These are phyloP conservation scores for Hamigera avellanea DNA, from an alignment of 495 filamentous ascomycete species.

Conservation along the genomic window DNA sequence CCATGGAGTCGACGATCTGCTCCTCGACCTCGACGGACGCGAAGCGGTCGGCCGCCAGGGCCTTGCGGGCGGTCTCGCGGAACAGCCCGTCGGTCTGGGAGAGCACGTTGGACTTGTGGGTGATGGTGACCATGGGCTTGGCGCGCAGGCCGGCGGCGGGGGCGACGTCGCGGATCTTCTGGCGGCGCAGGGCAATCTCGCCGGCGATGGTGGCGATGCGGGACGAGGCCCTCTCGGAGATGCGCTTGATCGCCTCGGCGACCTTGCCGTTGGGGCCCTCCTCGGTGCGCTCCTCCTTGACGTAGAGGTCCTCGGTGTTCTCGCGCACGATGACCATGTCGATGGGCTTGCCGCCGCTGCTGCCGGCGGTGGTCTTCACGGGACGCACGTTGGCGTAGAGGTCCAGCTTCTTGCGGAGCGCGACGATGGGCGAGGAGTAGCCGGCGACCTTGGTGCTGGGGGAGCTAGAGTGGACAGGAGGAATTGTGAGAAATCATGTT, in stretches of 20 bases:
- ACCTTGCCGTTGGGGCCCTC: conserved; percentile 65
- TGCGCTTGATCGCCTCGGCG: conserved; percentile 95
- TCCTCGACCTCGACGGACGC: conserved; percentile 64
- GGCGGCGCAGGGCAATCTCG: conserved; percentile 80
- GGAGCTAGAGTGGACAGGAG: conserved; percentile 46
- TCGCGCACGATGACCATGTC: conserved; percentile 97
- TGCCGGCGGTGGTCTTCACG: conserved; percentile 65
- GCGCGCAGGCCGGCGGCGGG: conserved; percentile 44
- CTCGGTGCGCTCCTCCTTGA: conserved; percentile 87
- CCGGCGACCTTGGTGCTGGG: conserved; percentile 80
- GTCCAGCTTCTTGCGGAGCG: conserved; percentile 86
- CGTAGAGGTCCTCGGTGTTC: conserved; percentile 98
- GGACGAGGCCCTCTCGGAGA: conserved; percentile 67
- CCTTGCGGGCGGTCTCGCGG: conserved; percentile 61
- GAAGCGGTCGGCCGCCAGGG: conserved; percentile 56
- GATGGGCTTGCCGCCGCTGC: conserved; percentile 49
- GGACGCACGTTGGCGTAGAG: conserved; percentile 97
- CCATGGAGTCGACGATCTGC: conserved; percentile 98
- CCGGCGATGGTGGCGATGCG: conserved; percentile 89
- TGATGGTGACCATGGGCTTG: conserved; percentile 79
- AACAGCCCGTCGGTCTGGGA: conserved; percentile 96
- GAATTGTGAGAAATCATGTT: not conserved
- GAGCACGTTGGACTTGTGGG: conserved; percentile 96
- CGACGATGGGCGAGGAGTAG: conserved; percentile 96
- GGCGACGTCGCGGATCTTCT: conserved; percentile 55